These are phyloP conservation scores for Nannochloris sp. DNA, from an alignment of 139 green algal genomes.

Conservation along the genomic window DNA sequence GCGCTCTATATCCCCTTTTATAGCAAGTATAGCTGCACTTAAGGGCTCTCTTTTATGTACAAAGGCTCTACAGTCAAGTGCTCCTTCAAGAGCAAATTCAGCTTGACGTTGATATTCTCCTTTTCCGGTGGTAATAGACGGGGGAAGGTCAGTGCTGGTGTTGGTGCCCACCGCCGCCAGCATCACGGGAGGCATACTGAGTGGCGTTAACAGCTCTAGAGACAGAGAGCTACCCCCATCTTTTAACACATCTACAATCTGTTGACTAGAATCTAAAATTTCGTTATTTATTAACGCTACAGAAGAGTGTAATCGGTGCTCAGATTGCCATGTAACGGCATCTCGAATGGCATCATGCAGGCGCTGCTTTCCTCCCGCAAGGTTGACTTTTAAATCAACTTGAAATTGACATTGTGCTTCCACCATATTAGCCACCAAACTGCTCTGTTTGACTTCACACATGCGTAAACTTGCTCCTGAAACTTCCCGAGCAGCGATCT, in stretches of 20 bases:
- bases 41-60: constrained; percentile 12
- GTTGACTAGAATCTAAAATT: background rate
- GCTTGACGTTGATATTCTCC: background rate
- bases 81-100: background rate
- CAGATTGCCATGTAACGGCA: background rate
- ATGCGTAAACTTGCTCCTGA: background rate
- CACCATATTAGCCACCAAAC: constrained; percentile 14
- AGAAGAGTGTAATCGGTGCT: background rate
- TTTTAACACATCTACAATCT: background rate
- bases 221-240: background rate
- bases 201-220: constrained; percentile 8
- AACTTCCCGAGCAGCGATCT: constrained; percentile 10
- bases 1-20: constrained; percentile 9
- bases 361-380: background rate
- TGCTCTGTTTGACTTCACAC: background rate
- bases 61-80: constrained; percentile 19
- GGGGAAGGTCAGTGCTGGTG: no score
- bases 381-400: background rate
- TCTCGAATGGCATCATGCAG: background rate
- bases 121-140: no score
- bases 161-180: background rate
- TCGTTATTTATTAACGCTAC: background rate
- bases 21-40: constrained; percentile 4
- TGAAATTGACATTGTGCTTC: constrained; percentile 6
- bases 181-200: background rate